Evolutionary conservation across 2,329 filamentous ascomycete genomes (phyloP).

Genomic region (Cercospora canescens): DNA sequence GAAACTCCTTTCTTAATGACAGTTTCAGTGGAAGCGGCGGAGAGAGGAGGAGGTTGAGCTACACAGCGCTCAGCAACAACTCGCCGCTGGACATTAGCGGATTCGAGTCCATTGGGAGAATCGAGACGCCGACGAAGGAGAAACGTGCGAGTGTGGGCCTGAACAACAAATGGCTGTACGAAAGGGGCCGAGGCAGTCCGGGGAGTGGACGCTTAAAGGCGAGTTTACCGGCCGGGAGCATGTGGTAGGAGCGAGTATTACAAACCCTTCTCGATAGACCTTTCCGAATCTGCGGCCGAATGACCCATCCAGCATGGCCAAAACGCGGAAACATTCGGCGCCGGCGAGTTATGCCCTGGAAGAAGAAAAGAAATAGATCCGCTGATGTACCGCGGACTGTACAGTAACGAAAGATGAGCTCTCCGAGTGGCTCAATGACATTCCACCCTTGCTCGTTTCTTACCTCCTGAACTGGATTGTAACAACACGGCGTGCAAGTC

Average conservation of each 20-base stretch:
- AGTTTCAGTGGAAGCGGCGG: conserved; percentile 11
- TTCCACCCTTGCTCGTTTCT: too few relatives aligned
- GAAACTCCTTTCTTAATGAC: conserved; percentile 8
- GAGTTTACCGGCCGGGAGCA: conserved; percentile 2
- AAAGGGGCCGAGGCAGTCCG: conserved; percentile 66
- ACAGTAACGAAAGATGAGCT: background rate
- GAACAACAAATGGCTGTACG: conserved; percentile 95
- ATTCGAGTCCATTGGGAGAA: conserved; percentile 28
- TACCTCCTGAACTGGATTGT: too few relatives aligned
- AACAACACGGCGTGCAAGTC: too few relatives aligned
- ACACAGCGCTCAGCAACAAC: conserved; percentile 51
- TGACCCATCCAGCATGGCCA: background rate
- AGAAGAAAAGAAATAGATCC: background rate
- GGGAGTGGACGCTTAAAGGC: conserved; percentile 30
- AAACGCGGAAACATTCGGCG: background rate
- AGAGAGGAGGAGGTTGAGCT: conserved; percentile 60
- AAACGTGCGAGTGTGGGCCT: conserved; percentile 68
- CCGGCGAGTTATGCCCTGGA: background rate
- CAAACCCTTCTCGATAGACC: background rate
- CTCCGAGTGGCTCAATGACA: background rate
- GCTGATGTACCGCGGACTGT: conserved; percentile 2
- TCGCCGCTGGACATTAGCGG: conserved; percentile 51
- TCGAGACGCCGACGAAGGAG: conserved; percentile 31
- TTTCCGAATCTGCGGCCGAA: background rate
- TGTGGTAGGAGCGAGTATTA: background rate